Conservation (phyloP, 768 basidiomycete genomes). For the Boletus huronensis region DNA sequence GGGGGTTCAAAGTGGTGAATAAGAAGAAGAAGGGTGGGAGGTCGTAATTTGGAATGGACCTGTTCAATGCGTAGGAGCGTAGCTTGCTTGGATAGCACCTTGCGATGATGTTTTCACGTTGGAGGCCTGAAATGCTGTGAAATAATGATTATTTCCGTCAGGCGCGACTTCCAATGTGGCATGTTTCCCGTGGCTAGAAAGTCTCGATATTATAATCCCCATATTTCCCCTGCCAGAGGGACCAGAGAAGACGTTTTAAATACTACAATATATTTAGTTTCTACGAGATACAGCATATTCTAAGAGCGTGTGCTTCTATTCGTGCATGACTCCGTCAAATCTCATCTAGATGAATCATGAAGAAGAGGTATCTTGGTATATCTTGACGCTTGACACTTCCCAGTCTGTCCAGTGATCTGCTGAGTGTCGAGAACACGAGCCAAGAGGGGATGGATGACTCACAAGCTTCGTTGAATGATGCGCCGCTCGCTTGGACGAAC, state of each 20-base stretch:
- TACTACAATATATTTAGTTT: constrained; percentile 18
- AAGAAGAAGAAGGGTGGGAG: constrained; percentile 88
- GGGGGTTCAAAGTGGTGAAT: constrained; percentile 92
- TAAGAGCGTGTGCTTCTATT: constrained; percentile 10
- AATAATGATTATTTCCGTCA: too few species aligned
- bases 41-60: constrained; percentile 33
- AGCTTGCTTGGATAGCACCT: constrained; percentile 24
- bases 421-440: constrained; percentile 3
- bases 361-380: constrained; percentile 51
- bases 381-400: constrained; percentile 74
- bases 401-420: constrained; percentile 50
- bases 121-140: background rate
- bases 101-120: background rate
- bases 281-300: constrained; percentile 21
- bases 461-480: constrained; percentile 75
- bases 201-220: background rate
- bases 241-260: constrained; percentile 3
- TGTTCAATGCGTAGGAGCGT: constrained; percentile 2
- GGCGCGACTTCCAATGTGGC: too few species aligned
- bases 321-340: constrained; percentile 5
- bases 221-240: background rate
- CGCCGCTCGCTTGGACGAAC: constrained; percentile 71
- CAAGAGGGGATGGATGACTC: constrained; percentile 35
- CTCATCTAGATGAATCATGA: constrained; percentile 9
- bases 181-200: background rate